Base-by-base conservation (phyloP, 371 early-diverging fungal species). In the Mortierella sp. region DNA sequence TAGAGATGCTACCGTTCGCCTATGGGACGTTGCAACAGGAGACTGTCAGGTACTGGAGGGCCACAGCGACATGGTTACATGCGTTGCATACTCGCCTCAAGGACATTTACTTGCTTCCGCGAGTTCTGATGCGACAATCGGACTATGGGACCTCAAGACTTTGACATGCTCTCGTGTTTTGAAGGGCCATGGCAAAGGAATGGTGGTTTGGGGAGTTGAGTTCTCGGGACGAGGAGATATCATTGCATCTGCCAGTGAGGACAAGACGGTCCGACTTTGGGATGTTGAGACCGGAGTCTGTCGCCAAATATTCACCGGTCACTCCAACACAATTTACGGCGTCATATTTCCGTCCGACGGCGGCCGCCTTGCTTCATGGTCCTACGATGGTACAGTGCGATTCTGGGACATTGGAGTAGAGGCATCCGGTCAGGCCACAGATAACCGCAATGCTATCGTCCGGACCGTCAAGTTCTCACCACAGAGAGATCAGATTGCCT, bases 121-220 rank as follows among this genome's bases (percentile, higher is more conserved):
- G 3, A 51, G 60, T 41, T 7, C 37, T n/a, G 51, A 50, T 6
- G 25, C 9, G 17, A 51, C 43, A 27, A 31, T 51, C 19, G 27
- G 51, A 19, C 28, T 60, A 27, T 60, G 60, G 60, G 51, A 60
- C 43, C 2, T 28, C 12, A 13, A 46, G 10, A 59, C 19, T 19
- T 49, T 27, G 2, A 13, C 22, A 7, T 39, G 10, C 21, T 9
- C 13, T 1, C 34, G 3, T n/a, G 4, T 16, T 17, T 17, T 51
- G 31, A 51, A 1, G 17, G 46, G 56, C 12, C 56, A 56, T 56
- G 44, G 17, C 16, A 13, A 27, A 7, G 14, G 19, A 7, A 44
- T 45, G 45, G 25, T 56, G 16, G 56, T 45, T 12, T 56, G 45
- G 1, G 44, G 56, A 12, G 45, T n/a, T 56, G 29, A 43, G 45